A percentile compares a stretch with the other conserved stretches of the same genome.
phyloP scores from a whole-genome alignment of 139 green algal species.

The Chlorella sp. region DNA sequence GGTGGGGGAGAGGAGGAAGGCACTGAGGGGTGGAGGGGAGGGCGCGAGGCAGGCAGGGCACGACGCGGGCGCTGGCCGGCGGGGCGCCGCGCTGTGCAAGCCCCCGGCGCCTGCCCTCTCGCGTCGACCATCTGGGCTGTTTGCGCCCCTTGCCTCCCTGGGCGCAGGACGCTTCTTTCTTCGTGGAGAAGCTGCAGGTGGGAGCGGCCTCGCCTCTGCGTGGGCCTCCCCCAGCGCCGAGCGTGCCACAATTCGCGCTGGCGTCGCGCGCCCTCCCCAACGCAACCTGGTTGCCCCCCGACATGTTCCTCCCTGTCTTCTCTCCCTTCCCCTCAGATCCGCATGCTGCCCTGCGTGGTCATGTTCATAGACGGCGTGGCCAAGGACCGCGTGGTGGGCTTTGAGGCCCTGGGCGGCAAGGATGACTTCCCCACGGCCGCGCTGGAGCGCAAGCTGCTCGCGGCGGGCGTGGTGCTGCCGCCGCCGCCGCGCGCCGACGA shows the following conservation, averaged over 20 bases:
- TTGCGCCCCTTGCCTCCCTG: not conserved
- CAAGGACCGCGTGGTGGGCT: slow-evolving; percentile 81
- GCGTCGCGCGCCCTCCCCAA: too few relatives aligned
- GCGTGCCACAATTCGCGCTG: too few relatives aligned
- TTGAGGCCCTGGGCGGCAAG: slow-evolving; percentile 81
- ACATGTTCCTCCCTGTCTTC: too few relatives aligned
- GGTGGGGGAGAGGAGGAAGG: slow-evolving; percentile 53
- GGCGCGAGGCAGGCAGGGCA: too few relatives aligned
- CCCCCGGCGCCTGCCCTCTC: too few relatives aligned
- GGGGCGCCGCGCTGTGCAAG: too few relatives aligned
- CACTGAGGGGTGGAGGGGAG: too few relatives aligned
- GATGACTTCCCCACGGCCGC: slow-evolving; percentile 50
- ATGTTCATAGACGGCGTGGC: slow-evolving; percentile 81
- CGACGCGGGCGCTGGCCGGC: too few relatives aligned
- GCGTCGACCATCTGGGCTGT: not conserved
- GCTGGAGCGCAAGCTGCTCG: slow-evolving; percentile 37
- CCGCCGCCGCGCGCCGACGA: slow-evolving; percentile 17
- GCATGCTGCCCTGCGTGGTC: slow-evolving; percentile 87
- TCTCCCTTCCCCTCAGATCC: too few relatives aligned
- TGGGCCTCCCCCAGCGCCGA: too few relatives aligned
- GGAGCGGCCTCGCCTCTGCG: too few relatives aligned
- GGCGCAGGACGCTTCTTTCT: slow-evolving; percentile 86
- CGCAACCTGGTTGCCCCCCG: too few relatives aligned
- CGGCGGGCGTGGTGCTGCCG: slow-evolving; percentile 25
- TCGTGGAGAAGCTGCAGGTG: slow-evolving; percentile 92